A percentile compares a stretch with the other conserved stretches of the same genome.
Evolutionary conservation across 345 rosid species (phyloP).

Genomic region (Toxicodendron radicans): DNA sequence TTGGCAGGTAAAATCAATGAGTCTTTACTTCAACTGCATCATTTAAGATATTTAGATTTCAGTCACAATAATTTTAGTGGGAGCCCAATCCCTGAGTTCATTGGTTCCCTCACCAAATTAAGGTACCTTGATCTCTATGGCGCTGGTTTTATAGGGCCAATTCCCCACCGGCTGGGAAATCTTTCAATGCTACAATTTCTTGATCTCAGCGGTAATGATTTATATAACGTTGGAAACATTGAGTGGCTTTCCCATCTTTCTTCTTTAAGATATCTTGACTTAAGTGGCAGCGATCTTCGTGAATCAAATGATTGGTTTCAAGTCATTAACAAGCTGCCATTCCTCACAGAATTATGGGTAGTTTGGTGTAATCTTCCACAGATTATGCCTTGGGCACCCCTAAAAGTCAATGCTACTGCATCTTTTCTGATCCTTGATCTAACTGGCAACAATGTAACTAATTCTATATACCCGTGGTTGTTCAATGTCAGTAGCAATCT

Average conservation of each 20-base stretch:
- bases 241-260: constrained; percentile 17
- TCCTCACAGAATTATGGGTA: constrained; percentile 1
- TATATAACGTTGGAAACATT: background rate
- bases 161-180: constrained; percentile 12
- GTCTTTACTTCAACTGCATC: background rate
- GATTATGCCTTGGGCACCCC: background rate
- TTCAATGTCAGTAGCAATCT: background rate
- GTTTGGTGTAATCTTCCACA: constrained; percentile 6
- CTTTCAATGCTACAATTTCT: constrained; percentile 13
- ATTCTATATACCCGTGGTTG: constrained; percentile 17
- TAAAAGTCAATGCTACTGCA: background rate
- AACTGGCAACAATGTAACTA: background rate
- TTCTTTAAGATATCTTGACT: background rate
- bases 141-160: background rate
- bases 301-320: constrained; percentile 15
- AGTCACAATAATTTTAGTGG: background rate
- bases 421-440: constrained; percentile 13
- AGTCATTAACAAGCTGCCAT: constrained; percentile 7
- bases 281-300: background rate
- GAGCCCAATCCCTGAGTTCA: background rate
- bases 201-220: background rate
- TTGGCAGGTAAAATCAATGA: background rate
- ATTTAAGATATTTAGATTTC: background rate
- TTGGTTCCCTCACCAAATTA: background rate
- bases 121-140: background rate